These are phyloP conservation scores for Colletotrichum scovillei DNA, from an alignment of 2,329 filamentous ascomycete species.

Conservation along the genomic window DNA sequence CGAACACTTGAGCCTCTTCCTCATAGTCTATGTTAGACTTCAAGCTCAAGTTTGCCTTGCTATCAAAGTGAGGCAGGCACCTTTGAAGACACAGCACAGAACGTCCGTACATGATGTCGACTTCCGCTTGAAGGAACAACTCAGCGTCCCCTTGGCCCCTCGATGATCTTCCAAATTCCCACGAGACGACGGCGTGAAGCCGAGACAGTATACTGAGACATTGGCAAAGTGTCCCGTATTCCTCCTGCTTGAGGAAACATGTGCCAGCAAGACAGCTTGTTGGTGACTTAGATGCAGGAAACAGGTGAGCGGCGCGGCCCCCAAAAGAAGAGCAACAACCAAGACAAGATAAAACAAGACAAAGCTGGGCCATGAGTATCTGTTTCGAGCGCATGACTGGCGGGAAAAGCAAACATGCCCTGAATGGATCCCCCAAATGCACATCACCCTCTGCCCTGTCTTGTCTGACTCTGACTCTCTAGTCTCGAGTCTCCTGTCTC, in stretches of 20 bases:
- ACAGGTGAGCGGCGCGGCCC: not conserved
- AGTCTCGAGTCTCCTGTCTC: not conserved
- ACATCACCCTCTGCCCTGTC: not conserved
- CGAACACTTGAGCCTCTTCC: not conserved
- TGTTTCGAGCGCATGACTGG: not conserved
- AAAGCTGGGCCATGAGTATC: not conserved
- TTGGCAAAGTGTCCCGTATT: not conserved
- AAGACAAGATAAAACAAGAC: slow-evolving; percentile 26
- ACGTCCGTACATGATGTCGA: no score
- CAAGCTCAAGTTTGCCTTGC: not conserved
- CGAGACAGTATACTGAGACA: not conserved
- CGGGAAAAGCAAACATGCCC: slow-evolving; percentile 6
- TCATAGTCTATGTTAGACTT: not conserved
- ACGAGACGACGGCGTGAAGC: not conserved
- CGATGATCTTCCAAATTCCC: not conserved
- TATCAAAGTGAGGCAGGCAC: not conserved
- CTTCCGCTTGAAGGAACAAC: not conserved
- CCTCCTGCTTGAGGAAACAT: not conserved
- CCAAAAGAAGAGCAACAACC: not conserved
- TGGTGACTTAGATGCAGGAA: slow-evolving; percentile 1
- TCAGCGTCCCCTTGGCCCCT: not conserved
- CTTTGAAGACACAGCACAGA: not conserved
- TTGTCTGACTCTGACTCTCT: not conserved
- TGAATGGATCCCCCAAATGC: not conserved
- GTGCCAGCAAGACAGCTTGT: not conserved